Evolutionary conservation across 805 yeast species (phyloP), one percentile per base, ranked within the genome.

Genomic region (Cyberlindnera nakhonratchasimensis): DNA sequence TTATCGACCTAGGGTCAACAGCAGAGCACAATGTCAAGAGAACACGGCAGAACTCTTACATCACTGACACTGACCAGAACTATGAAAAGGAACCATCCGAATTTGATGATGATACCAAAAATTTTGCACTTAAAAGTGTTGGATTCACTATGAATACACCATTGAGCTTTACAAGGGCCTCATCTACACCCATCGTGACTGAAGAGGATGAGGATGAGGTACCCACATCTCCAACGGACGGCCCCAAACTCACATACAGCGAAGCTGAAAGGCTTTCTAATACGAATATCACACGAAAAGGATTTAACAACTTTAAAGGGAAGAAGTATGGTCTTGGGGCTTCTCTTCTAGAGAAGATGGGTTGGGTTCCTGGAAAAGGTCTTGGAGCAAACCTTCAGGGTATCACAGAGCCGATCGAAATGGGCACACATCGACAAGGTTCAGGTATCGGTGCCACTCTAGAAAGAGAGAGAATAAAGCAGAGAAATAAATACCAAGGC

Each of bases 301-400:
- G 48, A 4, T 22, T 20, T 31, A 44, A 40, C 31, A 36, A 29
- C 14, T 51, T 47, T 31, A 51, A 43, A 16, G 58, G 57, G 1
- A 52, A 48, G 43, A 61, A 54, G 37, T 89, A 90, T 57, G 98
- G 98, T 6, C 77, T 88, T 29, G 98, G 98, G 28, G 96, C 96
- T 3, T 64, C 72, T 37, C 65, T 91, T 38, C 61, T 91, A 65
- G 70, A 78, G 46, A 75, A 79, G 48, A 90, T 91, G 98, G 99
- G 99, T 0, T 90, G 86, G 62, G 72, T 73, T 7, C 75, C 75
- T 30, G 98, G 99, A 0, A 69, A 75, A 54, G 98, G 97, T 1
- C 71, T 91, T n/a, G 99, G 99, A 2, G 66, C 67, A 5, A 60
- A 70, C 19, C 77, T 80, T 2, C 73, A 73, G 38, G 99, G 99